Evolutionary conservation across 345 rosid genomes (phyloP), one percentile per base, ranked within the genome.

Genomic region (Dovyalis caffra): DNA sequence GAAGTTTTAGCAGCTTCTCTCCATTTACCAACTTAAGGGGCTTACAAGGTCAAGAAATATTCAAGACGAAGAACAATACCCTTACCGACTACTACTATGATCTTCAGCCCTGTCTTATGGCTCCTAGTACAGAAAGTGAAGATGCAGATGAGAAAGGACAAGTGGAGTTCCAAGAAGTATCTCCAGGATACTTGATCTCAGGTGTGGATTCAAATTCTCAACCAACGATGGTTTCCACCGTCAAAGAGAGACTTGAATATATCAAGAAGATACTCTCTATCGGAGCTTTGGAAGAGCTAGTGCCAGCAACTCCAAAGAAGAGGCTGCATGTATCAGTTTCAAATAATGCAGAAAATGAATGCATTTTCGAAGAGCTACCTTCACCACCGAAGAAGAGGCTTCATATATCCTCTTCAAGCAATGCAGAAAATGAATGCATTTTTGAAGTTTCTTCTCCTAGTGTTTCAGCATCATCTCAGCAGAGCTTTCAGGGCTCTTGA

Each of bases 201-300:
- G 51, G 70, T 20, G 60, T 29, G 33, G 56, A 61, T 57, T 68
- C 64, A 18, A 60, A 28, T 34, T 64, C 77, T 57, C 72, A 33
- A 15, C 7, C 75, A 51, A 21, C 68, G 26, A 31, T 49, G 8
- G 66, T 25, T 66, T 53, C 74, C 57, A 37, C 73, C 31, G 26
- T 70, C 66, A 56, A 47, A 68, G 77, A 66, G 43, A 72, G 79
- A 28, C 75, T 72, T 8, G 82, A 80, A 15, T 80, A 82, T 74
- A 64, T 81, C 43, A 66, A 74, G 56, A 78, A 74, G 33, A 78
- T 61, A 14, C 83, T 81, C 28, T 77, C 76, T 0, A 43, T 80
- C 6, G 86, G 80, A 32, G 78, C 71, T 32, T 68, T 84, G 32
- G 83, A 78, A 26, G 88, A 85, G n/a, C 68, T 76, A 31, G 68